phyloP scores from a whole-genome alignment of 257 asterid species.

The Fraxinus anomala region DNA sequence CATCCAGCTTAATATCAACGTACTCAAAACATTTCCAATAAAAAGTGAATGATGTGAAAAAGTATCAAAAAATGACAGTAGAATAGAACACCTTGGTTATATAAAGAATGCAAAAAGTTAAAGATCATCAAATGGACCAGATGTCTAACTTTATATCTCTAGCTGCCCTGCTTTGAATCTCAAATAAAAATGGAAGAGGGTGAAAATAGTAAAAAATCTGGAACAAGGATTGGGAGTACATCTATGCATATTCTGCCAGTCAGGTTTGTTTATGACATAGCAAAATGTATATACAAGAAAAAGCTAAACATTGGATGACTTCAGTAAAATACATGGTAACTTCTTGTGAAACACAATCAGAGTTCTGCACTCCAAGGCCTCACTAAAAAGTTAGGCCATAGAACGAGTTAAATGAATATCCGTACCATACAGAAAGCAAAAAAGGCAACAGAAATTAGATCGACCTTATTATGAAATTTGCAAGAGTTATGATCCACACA shows the following conservation, averaged over 20 bases:
- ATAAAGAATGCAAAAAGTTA: neutral
- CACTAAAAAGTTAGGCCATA: neutral
- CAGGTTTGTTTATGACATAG: neutral
- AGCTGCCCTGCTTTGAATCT: neutral
- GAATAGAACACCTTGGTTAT: neutral
- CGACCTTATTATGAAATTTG: neutral
- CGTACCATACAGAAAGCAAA: too few species aligned
- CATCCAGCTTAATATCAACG: constrained; percentile 11
- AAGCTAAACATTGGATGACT: neutral
- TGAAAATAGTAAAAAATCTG: neutral
- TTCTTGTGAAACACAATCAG: neutral
- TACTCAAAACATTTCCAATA: constrained; percentile 16
- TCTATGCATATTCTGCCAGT: constrained; percentile 2
- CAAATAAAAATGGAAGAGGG: constrained; percentile 2
- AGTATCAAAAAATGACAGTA: constrained; percentile 1
- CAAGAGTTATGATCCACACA: neutral
- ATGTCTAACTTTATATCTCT: neutral
- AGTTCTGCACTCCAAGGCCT: neutral
- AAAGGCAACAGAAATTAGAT: constrained; percentile 1
- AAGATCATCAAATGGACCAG: neutral
- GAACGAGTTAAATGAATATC: too few species aligned
- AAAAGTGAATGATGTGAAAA: constrained; percentile 9
- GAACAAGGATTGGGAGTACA: neutral
- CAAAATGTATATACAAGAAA: constrained; percentile 10
- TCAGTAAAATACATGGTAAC: neutral